A percentile compares a stretch with the other conserved stretches of the same genome.
phyloP scores from a whole-genome alignment of 1,284 basidiomycete species.

The Microbotryum scabiosae region DNA sequence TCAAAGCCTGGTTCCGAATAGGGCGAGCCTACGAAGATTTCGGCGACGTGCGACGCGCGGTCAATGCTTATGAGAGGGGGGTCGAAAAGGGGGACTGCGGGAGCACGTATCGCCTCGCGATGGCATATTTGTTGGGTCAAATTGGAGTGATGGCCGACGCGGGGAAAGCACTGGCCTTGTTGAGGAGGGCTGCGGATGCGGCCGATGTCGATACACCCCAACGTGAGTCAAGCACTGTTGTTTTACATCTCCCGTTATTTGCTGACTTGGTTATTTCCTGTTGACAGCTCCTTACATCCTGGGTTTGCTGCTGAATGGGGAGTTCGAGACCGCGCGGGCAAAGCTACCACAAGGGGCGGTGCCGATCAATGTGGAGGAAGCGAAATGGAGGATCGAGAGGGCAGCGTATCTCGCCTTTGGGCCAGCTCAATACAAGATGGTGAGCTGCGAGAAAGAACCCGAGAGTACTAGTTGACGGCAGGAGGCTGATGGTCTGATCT shows the following conservation, averaged over 20 bases:
- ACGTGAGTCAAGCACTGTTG: conserved; percentile 10
- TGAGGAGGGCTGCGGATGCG: conserved; percentile 66
- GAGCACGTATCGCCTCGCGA: conserved; percentile 63
- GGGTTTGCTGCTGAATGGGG: conserved; percentile 70
- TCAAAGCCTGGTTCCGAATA: conserved; percentile 75
- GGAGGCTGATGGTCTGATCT: neutral
- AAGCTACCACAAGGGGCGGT: conserved; percentile 46
- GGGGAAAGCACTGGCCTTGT: conserved; percentile 57
- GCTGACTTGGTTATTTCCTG: neutral
- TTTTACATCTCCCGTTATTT: neutral
- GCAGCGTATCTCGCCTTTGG: conserved; percentile 65
- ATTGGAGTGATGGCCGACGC: conserved; percentile 56
- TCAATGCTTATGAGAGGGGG: conserved; percentile 74
- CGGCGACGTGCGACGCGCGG: conserved; percentile 49
- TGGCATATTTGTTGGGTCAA: conserved; percentile 82
- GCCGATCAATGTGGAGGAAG: conserved; percentile 40
- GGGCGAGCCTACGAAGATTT: conserved; percentile 73
- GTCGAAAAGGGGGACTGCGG: conserved; percentile 54
- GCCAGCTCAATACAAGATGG: conserved; percentile 82
- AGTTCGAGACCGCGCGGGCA: conserved; percentile 47
- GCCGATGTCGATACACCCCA: conserved; percentile 49
- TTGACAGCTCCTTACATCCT: conserved; percentile 49
- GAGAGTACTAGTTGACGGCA: fast-evolving
- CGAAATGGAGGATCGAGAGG: conserved; percentile 50
- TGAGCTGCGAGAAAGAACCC: neutral